Base-by-base conservation (phyloP, 2,329 filamentous ascomycete species). In the Fusarium nelsonii region DNA sequence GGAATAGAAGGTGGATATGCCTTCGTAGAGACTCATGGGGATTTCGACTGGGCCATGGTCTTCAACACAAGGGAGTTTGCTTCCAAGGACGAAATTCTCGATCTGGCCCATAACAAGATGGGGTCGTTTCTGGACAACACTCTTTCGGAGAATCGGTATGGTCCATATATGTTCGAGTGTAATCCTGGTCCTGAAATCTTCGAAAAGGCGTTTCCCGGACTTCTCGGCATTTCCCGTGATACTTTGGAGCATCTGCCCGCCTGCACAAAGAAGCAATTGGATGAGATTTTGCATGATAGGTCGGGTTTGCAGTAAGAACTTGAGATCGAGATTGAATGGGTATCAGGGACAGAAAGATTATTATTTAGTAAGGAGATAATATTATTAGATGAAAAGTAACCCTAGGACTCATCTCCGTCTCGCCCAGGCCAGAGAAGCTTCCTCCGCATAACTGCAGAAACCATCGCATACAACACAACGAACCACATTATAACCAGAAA, bases 401-500 rank as follows among this genome's bases (percentile, higher is more conserved):
- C 6, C 18, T 44, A 54, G 18, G 43, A 51, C 30, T 55, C 40
- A 45, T 75, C 73, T 18, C 73, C 73, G 37, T 75, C 73, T 7
- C 72, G 62, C 10, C 70, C 73, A 10, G 73, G 72, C 73, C 73
- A 75, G 5, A 75, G 60, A 37, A 75, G 63, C 52, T 74, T 73
- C 44, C 55, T 70, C 15, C 53, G 65, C 18, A 66, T 23, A 10
- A 75, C 53, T 2, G 73, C 73, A 7, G 62, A 63, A 10, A 71
- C 43, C 45, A 66, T 70, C 5, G 64, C 66, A 44, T 60, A 58
- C 2, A 75, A 20, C 3, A 74, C 72, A n/a, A 74, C 28, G 18
- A 75, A 71, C 73, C 73, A 75, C 30, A 74, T 56, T 3, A 61
- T 37, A 1, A 75, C 69, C 6, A 75, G 45, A 9, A 45, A 30